Evolutionary conservation across 2,329 filamentous ascomycete genomes (phyloP).

Genomic region (Cryphonectria radicalis): DNA sequence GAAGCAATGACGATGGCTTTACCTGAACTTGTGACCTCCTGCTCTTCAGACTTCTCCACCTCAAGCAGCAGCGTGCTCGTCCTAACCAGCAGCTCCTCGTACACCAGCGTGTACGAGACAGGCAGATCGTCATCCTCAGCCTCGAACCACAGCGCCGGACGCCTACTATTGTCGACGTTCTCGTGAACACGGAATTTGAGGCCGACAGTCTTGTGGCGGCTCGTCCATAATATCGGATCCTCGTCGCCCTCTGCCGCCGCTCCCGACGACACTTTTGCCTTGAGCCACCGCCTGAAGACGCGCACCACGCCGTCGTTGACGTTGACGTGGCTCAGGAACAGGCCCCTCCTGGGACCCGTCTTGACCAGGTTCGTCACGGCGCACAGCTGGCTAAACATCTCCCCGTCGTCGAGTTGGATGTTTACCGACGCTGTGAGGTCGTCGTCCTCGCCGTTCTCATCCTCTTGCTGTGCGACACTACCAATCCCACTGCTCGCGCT

Average conservation of each 20-base stretch:
- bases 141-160: slow-evolving; percentile 25
- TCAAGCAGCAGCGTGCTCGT: slow-evolving; percentile 66
- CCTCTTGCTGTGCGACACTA: background rate
- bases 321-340: slow-evolving; percentile 68
- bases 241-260: slow-evolving; percentile 30
- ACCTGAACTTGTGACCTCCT: slow-evolving; percentile 63
- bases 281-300: slow-evolving; percentile 75
- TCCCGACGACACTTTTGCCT: slow-evolving; percentile 51
- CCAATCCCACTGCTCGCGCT: slow-evolving; percentile 7
- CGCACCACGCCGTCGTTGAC: slow-evolving; percentile 71
- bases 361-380: slow-evolving; percentile 71
- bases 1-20: slow-evolving; percentile 70
- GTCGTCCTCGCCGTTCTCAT: slow-evolving; percentile 39
- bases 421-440: slow-evolving; percentile 56
- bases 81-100: slow-evolving; percentile 71
- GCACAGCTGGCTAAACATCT: slow-evolving; percentile 77
- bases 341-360: slow-evolving; percentile 60
- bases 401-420: slow-evolving; percentile 68
- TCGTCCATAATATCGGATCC: slow-evolving; percentile 68
- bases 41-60: slow-evolving; percentile 66
- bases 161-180: slow-evolving; percentile 56
- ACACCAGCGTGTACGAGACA: slow-evolving; percentile 71
- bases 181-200: slow-evolving; percentile 68
- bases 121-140: slow-evolving; percentile 63
- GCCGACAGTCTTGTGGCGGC: slow-evolving; percentile 65